Conservation (phyloP, 805 yeast species). For the Saturnispora halmiae region DNA sequence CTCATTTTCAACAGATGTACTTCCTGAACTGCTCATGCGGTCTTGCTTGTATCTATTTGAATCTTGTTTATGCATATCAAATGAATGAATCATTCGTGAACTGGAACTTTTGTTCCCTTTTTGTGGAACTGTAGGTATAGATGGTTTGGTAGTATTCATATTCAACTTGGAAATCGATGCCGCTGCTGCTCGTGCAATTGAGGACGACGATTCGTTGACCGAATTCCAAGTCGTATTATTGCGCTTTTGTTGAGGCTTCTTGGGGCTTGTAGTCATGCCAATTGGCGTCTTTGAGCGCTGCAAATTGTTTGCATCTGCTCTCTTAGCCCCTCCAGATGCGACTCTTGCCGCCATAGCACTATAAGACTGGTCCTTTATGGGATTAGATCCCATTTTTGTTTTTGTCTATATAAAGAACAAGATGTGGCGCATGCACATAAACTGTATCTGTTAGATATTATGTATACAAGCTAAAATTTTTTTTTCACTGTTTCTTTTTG, state of each 20-base stretch:
- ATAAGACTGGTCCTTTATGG: background rate
- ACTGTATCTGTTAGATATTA: background rate
- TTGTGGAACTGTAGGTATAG: background rate
- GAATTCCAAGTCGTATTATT: constrained; percentile 20
- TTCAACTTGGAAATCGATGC: constrained; percentile 26
- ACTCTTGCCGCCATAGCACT: constrained; percentile 1
- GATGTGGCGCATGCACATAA: background rate
- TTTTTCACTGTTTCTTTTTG: constrained; percentile 3
- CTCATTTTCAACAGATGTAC: background rate
- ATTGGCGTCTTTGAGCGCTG: too few species aligned
- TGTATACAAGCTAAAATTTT: background rate
- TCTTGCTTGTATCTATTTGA: background rate
- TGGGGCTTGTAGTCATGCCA: background rate
- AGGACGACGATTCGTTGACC: constrained; percentile 19
- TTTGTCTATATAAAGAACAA: background rate
- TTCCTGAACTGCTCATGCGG: background rate
- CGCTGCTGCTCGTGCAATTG: background rate
- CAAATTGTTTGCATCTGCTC: background rate
- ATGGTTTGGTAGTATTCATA: constrained; percentile 17
- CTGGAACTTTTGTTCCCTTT: background rate
- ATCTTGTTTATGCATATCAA: background rate
- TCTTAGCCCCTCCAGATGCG: background rate
- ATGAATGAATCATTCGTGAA: background rate
- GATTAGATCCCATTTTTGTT: background rate
- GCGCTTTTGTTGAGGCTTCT: background rate